These are phyloP conservation scores for Plantago coronopus DNA, from an alignment of 305 asterid species.

Conservation along the genomic window DNA sequence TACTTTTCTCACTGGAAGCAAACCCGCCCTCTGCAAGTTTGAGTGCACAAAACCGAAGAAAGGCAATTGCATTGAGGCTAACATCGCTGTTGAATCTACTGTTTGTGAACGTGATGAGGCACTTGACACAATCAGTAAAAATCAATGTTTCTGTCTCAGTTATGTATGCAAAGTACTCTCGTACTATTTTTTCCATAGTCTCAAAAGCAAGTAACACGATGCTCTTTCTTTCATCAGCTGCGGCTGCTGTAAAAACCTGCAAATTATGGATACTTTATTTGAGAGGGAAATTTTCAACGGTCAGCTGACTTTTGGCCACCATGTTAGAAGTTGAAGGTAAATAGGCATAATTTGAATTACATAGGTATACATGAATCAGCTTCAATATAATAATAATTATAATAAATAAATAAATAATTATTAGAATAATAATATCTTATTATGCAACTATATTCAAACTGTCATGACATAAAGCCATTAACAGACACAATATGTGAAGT, in stretches of 20 bases:
- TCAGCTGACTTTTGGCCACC: constrained; percentile 8
- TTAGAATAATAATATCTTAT: constrained; percentile 3
- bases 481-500: neutral
- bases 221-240: constrained; percentile 96
- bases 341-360: neutral
- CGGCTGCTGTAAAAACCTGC: constrained; percentile 96
- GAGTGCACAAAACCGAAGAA: constrained; percentile 97
- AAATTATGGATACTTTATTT: constrained; percentile 16
- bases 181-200: constrained; percentile 96
- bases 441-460: constrained; percentile 16
- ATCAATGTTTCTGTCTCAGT: constrained; percentile 89
- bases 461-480: neutral
- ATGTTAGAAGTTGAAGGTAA: neutral
- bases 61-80: constrained; percentile 98
- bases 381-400: constrained; percentile 14
- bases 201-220: constrained; percentile 90
- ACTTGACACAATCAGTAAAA: constrained; percentile 91
- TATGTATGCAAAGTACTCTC: constrained; percentile 91
- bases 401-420: too few relatives aligned
- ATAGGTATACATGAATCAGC: constrained; percentile 1
- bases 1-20: constrained; percentile 56
- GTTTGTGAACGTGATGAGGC: constrained; percentile 93
- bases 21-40: constrained; percentile 97
- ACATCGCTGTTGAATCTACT: constrained; percentile 94
- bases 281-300: constrained; percentile 21